phyloP scores from a whole-genome alignment of 768 basidiomycete genomes.

The Phaeolepiota aurea region DNA sequence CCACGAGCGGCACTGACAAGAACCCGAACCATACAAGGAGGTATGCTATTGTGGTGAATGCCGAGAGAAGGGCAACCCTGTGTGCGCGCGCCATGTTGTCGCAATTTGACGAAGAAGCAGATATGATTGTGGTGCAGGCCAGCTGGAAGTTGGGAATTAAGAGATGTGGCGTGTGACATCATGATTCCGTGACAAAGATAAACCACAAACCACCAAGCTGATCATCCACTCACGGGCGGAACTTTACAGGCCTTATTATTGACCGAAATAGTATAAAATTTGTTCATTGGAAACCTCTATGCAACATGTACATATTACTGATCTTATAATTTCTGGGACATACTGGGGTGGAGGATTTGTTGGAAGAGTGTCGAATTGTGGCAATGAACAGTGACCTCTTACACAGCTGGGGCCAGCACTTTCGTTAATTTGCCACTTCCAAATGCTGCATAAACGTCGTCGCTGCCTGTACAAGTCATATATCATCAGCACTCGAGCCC shows the following conservation, averaged over 20 bases:
- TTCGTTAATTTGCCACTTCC: conserved; percentile 18
- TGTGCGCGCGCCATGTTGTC: conserved; percentile 52
- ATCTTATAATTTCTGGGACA: no score
- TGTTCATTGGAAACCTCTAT: neutral
- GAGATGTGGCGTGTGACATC: neutral
- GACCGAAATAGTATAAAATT: no score
- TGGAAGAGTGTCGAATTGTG: no score
- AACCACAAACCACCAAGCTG: no score
- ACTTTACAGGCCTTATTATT: no score
- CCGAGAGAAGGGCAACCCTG: conserved; percentile 38
- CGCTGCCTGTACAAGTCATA: conserved; percentile 22
- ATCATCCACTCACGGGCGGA: no score
- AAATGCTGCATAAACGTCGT: conserved; percentile 23
- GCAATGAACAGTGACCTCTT: no score
- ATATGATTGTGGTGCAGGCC: conserved; percentile 1
- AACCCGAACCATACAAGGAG: conserved; percentile 47
- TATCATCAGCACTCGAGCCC: neutral
- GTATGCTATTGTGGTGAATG: conserved; percentile 39
- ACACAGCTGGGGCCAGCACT: conserved; percentile 23
- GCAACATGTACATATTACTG: no score
- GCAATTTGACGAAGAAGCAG: conserved; percentile 6
- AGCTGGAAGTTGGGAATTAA: neutral
- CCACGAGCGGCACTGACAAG: conserved; percentile 46
- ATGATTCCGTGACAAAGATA: no score
- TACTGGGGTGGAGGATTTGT: no score